phyloP scores from a whole-genome alignment of 2,329 filamentous ascomycete species.

The Periconia sp. region DNA sequence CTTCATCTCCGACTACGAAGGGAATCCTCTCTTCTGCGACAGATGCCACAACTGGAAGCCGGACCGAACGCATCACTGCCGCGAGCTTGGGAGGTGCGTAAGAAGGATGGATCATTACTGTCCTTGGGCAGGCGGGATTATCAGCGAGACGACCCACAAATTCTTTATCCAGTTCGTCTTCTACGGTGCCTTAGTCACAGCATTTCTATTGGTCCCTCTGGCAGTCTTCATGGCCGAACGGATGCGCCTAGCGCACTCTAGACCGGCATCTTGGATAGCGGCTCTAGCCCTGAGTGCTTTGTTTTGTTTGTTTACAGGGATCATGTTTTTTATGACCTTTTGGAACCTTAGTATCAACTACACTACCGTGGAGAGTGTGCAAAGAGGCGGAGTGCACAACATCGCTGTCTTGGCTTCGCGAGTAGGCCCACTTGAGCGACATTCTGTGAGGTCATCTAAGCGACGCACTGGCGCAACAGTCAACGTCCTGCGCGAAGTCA shows the following conservation, averaged over 20 bases:
- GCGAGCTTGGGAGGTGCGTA: conserved; percentile 80
- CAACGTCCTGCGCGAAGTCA: conserved; percentile 24
- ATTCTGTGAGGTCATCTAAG: conserved; percentile 56
- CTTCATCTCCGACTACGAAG: conserved; percentile 83
- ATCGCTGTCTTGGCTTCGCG: conserved; percentile 68
- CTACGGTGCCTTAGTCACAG: conserved; percentile 73
- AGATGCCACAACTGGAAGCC: conserved; percentile 86
- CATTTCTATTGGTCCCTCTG: conserved; percentile 67
- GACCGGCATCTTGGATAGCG: conserved; percentile 62
- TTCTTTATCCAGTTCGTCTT: conserved; percentile 89
- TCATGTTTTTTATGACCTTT: conserved; percentile 77
- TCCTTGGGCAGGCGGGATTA: conserved; percentile 92
- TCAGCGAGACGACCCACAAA: conserved; percentile 86
- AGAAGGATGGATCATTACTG: conserved; percentile 95
- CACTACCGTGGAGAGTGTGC: conserved; percentile 82
- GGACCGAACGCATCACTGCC: conserved; percentile 86
- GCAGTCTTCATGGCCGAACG: conserved; percentile 68
- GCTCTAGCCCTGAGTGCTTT: conserved; percentile 70
- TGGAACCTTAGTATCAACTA: conserved; percentile 75
- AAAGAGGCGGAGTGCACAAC: conserved; percentile 66
- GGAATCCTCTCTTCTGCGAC: conserved; percentile 82
- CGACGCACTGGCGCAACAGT: conserved; percentile 11
- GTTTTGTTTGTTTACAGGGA: conserved; percentile 79
- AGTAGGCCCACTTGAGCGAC: background rate
- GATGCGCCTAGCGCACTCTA: conserved; percentile 26